phyloP scores from a whole-genome alignment of 495 filamentous ascomycete species.

The Penicillium pancosmium region DNA sequence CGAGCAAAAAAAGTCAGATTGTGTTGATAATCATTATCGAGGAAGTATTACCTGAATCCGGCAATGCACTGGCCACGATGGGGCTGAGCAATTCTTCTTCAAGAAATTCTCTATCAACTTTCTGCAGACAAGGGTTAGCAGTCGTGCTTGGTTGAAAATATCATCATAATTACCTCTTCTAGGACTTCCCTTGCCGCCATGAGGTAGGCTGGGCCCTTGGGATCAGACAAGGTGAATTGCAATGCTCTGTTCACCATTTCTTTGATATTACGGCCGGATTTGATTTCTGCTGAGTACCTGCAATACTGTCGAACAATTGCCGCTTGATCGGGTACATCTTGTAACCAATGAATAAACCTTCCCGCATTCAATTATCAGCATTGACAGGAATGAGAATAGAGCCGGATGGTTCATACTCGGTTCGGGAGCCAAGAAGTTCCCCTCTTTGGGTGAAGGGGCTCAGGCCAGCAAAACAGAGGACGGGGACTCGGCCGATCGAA shows the following conservation, averaged over 20 bases:
- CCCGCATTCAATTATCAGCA: background rate
- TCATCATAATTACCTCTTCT: conserved; percentile 68
- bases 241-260: conserved; percentile 87
- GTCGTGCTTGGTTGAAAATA: background rate
- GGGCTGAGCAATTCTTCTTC: conserved; percentile 70
- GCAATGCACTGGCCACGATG: conserved; percentile 70
- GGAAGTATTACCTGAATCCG: conserved; percentile 46
- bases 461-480: conserved; percentile 85
- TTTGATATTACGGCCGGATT: conserved; percentile 85
- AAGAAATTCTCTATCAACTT: conserved; percentile 38
- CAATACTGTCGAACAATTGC: conserved; percentile 88
- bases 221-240: conserved; percentile 76
- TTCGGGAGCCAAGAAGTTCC: conserved; percentile 79
- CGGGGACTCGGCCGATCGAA: conserved; percentile 73
- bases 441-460: conserved; percentile 85
- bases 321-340: conserved; percentile 90
- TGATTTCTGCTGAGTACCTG: conserved; percentile 81
- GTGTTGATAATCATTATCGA: too few species aligned
- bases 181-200: conserved; percentile 81
- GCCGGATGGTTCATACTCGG: conserved; percentile 60
- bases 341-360: conserved; percentile 80
- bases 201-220: conserved; percentile 81
- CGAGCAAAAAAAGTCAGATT: background rate
- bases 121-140: conserved; percentile 42
- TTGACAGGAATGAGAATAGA: background rate